Percentiles rank a stretch among this genome's conserved stretches.
Conservation (phyloP, 148 eudicot genomes). For the Spergularia marina region DNA sequence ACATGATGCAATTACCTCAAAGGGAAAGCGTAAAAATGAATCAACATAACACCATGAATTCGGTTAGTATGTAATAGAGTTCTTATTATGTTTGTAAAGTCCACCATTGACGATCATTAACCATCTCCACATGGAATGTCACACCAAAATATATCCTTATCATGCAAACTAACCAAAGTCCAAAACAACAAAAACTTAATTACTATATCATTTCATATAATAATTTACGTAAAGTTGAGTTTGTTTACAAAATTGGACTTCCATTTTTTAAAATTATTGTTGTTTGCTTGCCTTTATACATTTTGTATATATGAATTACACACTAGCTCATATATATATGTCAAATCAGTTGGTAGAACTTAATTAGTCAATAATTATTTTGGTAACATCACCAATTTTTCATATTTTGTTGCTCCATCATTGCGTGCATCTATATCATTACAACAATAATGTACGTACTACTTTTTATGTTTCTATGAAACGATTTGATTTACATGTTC, state of each 20-base stretch:
- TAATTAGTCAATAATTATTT: slow-evolving; percentile 7
- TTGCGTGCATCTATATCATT: background rate
- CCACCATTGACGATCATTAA: slow-evolving; percentile 31
- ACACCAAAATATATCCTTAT: slow-evolving; percentile 24
- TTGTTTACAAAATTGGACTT: slow-evolving; percentile 22
- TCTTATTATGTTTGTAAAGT: background rate
- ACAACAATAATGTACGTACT: no score
- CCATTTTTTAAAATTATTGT: slow-evolving; percentile 3
- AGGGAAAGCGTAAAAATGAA: slow-evolving; percentile 1
- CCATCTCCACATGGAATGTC: slow-evolving; percentile 33
- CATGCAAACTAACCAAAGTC: slow-evolving; percentile 30
- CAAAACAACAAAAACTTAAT: slow-evolving; percentile 20
- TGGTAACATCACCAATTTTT: slow-evolving; percentile 6
- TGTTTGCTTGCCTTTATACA: slow-evolving; percentile 20
- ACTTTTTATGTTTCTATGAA: background rate
- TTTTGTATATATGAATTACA: background rate
- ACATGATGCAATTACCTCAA: slow-evolving; percentile 22
- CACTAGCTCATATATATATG: background rate
- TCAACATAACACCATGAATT: slow-evolving; percentile 9
- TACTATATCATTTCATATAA: background rate
- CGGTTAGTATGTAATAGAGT: background rate
- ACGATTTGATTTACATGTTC: no score
- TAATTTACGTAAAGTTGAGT: slow-evolving; percentile 26
- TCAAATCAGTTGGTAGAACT: slow-evolving; percentile 25
- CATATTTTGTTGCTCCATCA: background rate